phyloP scores from a whole-genome alignment of 2,329 filamentous ascomycete genomes.

The Aspergillus niger region DNA sequence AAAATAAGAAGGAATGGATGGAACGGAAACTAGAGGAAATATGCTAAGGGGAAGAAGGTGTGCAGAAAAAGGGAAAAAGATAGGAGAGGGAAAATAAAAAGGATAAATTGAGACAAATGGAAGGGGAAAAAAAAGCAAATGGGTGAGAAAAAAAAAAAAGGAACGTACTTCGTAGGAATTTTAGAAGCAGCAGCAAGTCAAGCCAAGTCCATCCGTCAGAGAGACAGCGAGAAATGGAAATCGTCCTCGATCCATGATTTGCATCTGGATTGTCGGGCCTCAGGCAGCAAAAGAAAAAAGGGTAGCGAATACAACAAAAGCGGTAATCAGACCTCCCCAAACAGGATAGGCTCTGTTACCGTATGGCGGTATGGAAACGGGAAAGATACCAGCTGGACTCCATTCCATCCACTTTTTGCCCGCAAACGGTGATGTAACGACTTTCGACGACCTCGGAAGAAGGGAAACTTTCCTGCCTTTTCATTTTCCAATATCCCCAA shows the following conservation, averaged over 20 bases:
- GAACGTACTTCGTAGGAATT: background rate
- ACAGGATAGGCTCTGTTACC: background rate
- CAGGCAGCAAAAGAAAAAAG: background rate
- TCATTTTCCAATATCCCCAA: background rate
- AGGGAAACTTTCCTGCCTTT: background rate
- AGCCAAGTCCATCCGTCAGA: background rate
- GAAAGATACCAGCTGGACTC: constrained; percentile 5
- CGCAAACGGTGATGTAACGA: constrained; percentile 24
- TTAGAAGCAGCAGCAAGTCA: background rate
- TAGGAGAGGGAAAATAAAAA: background rate
- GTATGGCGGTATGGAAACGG: constrained; percentile 15
- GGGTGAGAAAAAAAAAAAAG: background rate
- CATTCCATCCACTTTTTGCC: constrained; percentile 1
- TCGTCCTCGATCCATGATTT: constrained; percentile 17
- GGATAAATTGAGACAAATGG: background rate
- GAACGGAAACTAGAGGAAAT: background rate
- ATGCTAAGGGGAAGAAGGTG: background rate
- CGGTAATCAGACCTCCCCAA: constrained; percentile 5
- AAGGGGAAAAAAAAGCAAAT: background rate
- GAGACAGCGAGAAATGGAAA: constrained; percentile 7
- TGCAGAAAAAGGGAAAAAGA: background rate
- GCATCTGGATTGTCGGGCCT: constrained; percentile 9
- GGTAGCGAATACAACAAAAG: constrained; percentile 17
- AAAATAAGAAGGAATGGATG: background rate
- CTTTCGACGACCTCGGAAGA: background rate